A percentile compares a stretch with the other conserved stretches of the same genome.
These are phyloP conservation scores for Heimioporus sp. DNA, from an alignment of 768 basidiomycete species.

Conservation along the genomic window DNA sequence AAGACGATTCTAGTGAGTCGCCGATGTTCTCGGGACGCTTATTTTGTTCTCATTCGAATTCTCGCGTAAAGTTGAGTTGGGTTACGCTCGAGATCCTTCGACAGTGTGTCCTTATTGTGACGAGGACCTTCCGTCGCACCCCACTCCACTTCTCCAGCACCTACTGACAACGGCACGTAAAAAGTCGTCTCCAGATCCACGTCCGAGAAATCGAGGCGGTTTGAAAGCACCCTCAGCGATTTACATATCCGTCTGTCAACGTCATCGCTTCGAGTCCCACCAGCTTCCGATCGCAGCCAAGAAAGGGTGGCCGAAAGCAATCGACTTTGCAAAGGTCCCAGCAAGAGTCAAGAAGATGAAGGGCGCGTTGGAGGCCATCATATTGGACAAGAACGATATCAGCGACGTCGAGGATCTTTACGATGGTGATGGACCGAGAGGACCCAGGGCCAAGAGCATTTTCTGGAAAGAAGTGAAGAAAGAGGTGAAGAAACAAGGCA, in stretches of 20 bases:
- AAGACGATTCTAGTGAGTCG: constrained; percentile 44
- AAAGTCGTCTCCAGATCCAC: constrained; percentile 59
- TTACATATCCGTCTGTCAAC: constrained; percentile 70
- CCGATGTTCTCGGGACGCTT: not conserved
- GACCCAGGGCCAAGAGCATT: constrained; percentile 42
- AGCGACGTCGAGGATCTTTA: constrained; percentile 19
- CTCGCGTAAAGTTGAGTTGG: constrained; percentile 45
- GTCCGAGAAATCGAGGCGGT: constrained; percentile 68
- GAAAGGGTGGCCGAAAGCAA: constrained; percentile 74
- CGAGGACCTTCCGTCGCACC: constrained; percentile 56
- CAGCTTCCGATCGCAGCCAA: constrained; percentile 68
- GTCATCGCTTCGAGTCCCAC: constrained; percentile 74
- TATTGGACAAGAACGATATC: constrained; percentile 41
- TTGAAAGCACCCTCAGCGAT: constrained; percentile 47
- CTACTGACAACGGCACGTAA: constrained; percentile 51
- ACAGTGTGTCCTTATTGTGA: constrained; percentile 84
- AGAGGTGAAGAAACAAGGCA: constrained; percentile 64
- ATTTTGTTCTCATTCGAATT: not conserved
- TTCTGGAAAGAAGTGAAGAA: constrained; percentile 71
- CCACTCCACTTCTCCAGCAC: constrained; percentile 55
- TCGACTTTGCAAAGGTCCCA: constrained; percentile 60
- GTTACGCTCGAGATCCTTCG: constrained; percentile 55
- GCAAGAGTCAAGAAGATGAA: constrained; percentile 54
- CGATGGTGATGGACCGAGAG: constrained; percentile 1
- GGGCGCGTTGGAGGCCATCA: constrained; percentile 44